Conservation (phyloP, 1,284 basidiomycete genomes). For the Porogramme epimiltina region DNA sequence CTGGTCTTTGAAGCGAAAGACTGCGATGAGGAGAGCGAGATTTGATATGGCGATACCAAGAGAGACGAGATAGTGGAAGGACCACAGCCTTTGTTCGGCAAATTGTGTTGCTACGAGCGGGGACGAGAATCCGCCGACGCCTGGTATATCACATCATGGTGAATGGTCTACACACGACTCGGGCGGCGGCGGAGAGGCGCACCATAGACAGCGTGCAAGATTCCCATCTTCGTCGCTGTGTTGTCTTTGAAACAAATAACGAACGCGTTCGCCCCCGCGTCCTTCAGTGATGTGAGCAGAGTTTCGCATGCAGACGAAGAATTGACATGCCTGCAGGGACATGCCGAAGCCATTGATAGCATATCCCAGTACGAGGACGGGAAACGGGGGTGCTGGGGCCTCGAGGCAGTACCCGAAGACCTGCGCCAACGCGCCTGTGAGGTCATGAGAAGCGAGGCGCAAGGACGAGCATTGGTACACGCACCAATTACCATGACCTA, state of each 20-base stretch:
- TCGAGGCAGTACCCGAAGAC: constrained; percentile 56
- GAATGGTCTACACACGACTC: no score
- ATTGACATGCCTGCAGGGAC: constrained; percentile 18
- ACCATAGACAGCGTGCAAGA: constrained; percentile 55
- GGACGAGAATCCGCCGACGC: constrained; percentile 58
- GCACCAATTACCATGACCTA: constrained; percentile 33
- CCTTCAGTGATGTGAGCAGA: constrained; percentile 28
- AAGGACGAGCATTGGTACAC: background rate
- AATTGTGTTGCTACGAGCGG: constrained; percentile 71
- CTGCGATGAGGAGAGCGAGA: constrained; percentile 40
- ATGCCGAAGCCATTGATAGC: constrained; percentile 64
- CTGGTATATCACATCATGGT: no score
- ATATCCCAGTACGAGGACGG: constrained; percentile 60
- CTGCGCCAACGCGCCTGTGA: constrained; percentile 38
- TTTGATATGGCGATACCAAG: constrained; percentile 56
- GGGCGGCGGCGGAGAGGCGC: no score
- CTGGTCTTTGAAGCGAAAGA: constrained; percentile 58
- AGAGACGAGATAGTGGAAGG: constrained; percentile 66
- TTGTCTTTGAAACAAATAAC: constrained; percentile 50
- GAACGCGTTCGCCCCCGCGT: constrained; percentile 60
- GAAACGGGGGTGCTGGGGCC: constrained; percentile 65
- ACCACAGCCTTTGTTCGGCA: constrained; percentile 50
- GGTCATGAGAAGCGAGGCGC: no score
- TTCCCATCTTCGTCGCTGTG: constrained; percentile 57
- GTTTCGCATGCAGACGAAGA: background rate